Evolutionary conservation across 371 early-diverging fungal species (phyloP), one percentile per base, ranked within the genome.

Genomic region (Actinomortierella ambigua): DNA sequence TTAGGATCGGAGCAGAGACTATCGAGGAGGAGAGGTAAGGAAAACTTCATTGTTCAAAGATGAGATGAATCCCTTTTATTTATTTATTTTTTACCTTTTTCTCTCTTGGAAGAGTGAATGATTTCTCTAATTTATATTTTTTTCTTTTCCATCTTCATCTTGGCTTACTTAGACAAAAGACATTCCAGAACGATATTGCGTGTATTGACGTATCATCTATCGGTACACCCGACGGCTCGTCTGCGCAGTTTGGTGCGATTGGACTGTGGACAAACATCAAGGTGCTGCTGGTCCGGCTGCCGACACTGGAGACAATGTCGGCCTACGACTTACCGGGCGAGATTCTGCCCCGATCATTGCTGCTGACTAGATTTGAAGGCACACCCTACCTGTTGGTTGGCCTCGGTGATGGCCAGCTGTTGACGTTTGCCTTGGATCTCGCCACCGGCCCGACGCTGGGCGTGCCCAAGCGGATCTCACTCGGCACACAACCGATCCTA

Each of bases 381-480:
- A 63, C 76, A 0, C 63, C 73, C 7, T 94, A 95, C 58, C 69
- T 94, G 7, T 75, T 96, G 54, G 86, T 86, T 0, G 88, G 92
- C 0, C 77, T 91, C 22, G 94, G 93, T 87, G 93, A 95, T 77
- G 97, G 97, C 0, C 83, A 86, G 27, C 62, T 96, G 50, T 69
- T 83, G 39, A 81, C 82, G 17, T 92, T 86, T 66, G 42, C 53
- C 2, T 57, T 90, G 11, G 75, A 85, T 57, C 62, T 75, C 15
- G 46, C 53, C 0, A 68, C 78, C 22, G 81, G 80, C 9, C 34
- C 34, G 11, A 47, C 59, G 8, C 65, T 91, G 1, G 77, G 71
- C n/a, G 87, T 87, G 39, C 84, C 85, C 49, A 89, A 89, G 59
- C 81, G 85, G 53, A 79, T 92, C 11, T 82, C 88, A 4, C 75